Conservation (phyloP, 1,139 yeast genomes). For the Schwanniomyces etchellsii region DNA sequence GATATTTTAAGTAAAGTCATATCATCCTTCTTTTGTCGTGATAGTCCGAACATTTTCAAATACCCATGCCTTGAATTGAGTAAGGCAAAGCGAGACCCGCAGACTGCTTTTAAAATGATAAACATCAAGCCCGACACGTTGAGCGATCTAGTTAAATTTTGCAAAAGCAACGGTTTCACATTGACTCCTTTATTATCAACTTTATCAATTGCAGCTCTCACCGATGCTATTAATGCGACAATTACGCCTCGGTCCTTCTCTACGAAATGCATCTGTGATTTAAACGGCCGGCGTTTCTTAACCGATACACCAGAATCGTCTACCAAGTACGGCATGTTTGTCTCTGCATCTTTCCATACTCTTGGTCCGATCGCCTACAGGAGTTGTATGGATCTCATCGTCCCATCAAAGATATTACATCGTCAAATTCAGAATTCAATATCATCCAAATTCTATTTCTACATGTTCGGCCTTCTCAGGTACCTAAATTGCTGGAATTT, state of each 20-base stretch:
- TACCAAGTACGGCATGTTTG: conserved; percentile 15
- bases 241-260: conserved; percentile 8
- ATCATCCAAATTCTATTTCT: conserved; percentile 15
- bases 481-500: conserved; percentile 11
- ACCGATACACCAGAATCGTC: conserved; percentile 9
- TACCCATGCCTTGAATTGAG: too few relatives aligned
- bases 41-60: too few relatives aligned
- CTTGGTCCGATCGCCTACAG: not conserved
- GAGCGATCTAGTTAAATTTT: conserved; percentile 7
- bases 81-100: too few relatives aligned
- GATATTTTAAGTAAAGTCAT: too few relatives aligned
- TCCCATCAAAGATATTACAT: not conserved
- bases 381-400: too few relatives aligned
- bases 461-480: too few relatives aligned
- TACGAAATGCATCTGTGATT: too few relatives aligned
- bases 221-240: conserved; percentile 14
- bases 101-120: conserved; percentile 12
- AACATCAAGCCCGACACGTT: conserved; percentile 9
- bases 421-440: conserved; percentile 10
- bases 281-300: conserved; percentile 22
- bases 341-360: conserved; percentile 3
- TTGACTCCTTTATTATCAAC: conserved; percentile 22
- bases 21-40: too few relatives aligned
- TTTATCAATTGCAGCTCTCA: conserved; percentile 14
- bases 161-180: conserved; percentile 15